Base-by-base conservation (phyloP, 768 basidiomycete species). In the Boletellus ananas region DNA sequence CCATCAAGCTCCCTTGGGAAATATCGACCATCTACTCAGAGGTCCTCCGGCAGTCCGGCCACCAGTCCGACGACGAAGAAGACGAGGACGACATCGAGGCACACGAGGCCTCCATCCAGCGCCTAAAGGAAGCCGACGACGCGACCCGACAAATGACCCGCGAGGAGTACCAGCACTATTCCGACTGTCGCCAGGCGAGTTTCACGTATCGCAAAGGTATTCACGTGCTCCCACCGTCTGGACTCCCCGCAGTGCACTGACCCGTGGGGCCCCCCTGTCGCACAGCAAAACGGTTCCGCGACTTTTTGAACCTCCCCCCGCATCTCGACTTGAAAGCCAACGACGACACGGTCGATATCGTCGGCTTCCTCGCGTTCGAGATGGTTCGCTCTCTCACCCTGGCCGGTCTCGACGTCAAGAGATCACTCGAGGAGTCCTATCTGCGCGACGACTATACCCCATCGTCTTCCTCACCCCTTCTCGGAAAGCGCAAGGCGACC, bases 81-180 rank as follows among this genome's bases (percentile, higher is more conserved):
- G 94, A 96, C 59, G 94, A 95, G 56, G 94, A 95, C 58, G 94
- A 95, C 58, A 84, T 94, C 25, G 94, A 96, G 67, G 94, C 94
- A 0, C 90, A 94, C 64, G 92, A 94, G 64, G 93, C 92, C 13
- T 93, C 89, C n/a, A 84, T 94, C 45, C 84, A 86, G 61, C 81
- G 94, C 16, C 72, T 96, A 38, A 87, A 88, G 85, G 94, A 96
- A 78, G 92, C 93, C 3, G 94, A 98, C 69, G 91, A 94, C 55
- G 87, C 92, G 11, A 97, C 94, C 2, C 79, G 90, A 39, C 83
- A 91, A 70, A 98, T 97, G 94, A 94, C 93, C 8, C 79, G 90
- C 59, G 94, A 97, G 65, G 92, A 97, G 61, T 98, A 97, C 66
- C 89, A 94, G 52, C 93, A 94, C 64, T 96, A 96, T 64, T 94